phyloP scores from a whole-genome alignment of 352 stramenopile species.

The Phytopythium litorale region DNA sequence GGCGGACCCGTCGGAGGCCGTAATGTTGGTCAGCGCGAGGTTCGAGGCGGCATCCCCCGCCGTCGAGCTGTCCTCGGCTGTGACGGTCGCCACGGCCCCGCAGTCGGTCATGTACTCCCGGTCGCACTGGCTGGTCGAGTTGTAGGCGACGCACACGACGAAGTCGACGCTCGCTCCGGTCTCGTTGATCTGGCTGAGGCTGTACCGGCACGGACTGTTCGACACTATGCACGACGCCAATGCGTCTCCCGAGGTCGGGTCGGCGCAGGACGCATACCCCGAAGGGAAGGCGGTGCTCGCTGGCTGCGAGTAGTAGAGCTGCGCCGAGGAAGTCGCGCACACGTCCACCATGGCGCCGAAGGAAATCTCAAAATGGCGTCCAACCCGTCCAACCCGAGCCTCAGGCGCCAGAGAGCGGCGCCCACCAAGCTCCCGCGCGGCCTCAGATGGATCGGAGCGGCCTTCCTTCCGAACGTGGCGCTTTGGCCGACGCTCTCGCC shows the following conservation, averaged over 20 bases:
- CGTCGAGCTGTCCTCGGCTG: neutral
- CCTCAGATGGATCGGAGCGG: neutral
- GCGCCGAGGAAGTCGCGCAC: neutral
- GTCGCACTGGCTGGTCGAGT: slow-evolving; percentile 7
- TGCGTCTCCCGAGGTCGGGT: neutral
- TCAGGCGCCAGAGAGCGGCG: neutral
- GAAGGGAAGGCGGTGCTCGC: neutral
- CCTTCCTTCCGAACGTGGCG: neutral
- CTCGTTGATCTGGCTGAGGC: neutral
- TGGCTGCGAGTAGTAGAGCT: slow-evolving; percentile 4
- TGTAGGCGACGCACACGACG: slow-evolving; percentile 8
- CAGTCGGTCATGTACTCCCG: slow-evolving; percentile 6
- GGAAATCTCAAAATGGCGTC: neutral
- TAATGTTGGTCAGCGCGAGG: neutral
- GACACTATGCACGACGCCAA: neutral
- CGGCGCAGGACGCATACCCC: neutral
- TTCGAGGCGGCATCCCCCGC: neutral
- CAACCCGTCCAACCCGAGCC: neutral
- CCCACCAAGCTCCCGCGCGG: neutral
- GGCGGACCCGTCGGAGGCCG: neutral
- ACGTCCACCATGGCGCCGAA: neutral
- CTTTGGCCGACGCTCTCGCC: neutral
- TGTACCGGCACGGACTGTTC: slow-evolving; percentile 1
- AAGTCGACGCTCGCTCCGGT: slow-evolving; percentile 4
- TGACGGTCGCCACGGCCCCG: neutral